Evolutionary conservation across 768 basidiomycete species (phyloP), one percentile per base, ranked within the genome.

Genomic region (Tephrocybe rancida): DNA sequence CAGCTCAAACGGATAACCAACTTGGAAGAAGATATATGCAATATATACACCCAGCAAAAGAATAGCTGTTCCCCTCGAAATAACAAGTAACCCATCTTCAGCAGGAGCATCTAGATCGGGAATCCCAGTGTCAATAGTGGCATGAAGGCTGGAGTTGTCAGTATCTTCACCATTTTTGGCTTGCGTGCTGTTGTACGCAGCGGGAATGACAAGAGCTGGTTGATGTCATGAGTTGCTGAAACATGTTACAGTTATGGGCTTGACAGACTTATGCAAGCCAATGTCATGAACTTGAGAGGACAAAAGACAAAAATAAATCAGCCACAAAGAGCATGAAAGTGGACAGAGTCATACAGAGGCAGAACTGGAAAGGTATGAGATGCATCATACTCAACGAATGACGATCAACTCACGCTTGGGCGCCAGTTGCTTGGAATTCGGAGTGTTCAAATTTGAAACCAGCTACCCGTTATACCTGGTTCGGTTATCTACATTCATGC

Each of bases 131-230:
- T 59, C 43, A 54, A 56, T 27, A 32, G 13, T 22, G 1, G 25
- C 22, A 30, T 22, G 10, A 2, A 32, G 13, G 1, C 25, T 41
- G 10, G 50, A 56, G 29, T 22, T 35, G n/a, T 26, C 50, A 24
- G 32, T 49, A 22, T 30, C 7, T 37, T 16, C 26, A 58, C 59
- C 52, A 29, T 50, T 50, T 37, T 46, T 59, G 14, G 47, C 25
- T 35, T 67, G 65, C 14, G 84, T 76, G 61, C 75, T 80, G 58
- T 83, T 77, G 61, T 92, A 96, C 3, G 94, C 94, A 34, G 95
- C 94, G 27, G 94, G 94, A 53, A 96, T 90, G 61, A 96, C 86
- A 34, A 97, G 82, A 35, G 92, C 88, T 77, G 55, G 43, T 27
- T n/a, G 19, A 52, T 54, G 46, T 30, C 51, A 29, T 54, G 41